A percentile compares a stretch with the other conserved stretches of the same genome.
Conservation (phyloP, 2,329 filamentous ascomycete genomes). For the Fusarium graminum region DNA sequence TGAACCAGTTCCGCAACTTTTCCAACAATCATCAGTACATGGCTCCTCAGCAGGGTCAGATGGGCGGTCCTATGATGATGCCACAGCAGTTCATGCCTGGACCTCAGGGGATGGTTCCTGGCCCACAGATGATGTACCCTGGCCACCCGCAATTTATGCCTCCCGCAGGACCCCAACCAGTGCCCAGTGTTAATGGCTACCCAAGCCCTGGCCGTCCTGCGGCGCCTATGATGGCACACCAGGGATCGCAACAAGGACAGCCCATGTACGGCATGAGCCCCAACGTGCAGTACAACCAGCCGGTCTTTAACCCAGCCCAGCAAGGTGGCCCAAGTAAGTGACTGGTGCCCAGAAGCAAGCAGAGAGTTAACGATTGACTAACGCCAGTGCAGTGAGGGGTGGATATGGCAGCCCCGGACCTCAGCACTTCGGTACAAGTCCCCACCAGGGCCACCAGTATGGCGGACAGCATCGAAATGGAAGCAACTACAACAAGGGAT, state of each 20-base stretch:
- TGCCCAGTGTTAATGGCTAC: constrained; percentile 80
- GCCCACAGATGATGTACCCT: constrained; percentile 88
- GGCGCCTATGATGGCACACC: constrained; percentile 93
- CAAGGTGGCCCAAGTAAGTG: constrained; percentile 78
- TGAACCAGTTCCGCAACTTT: constrained; percentile 77
- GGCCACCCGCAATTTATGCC: constrained; percentile 75
- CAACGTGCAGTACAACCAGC: constrained; percentile 79
- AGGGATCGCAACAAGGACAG: constrained; percentile 93
- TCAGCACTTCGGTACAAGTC: constrained; percentile 75
- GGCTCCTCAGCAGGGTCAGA: constrained; percentile 75
- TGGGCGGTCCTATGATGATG: constrained; percentile 87
- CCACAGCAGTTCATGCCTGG: constrained; percentile 80
- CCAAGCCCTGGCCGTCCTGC: constrained; percentile 85
- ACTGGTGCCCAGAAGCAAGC: constrained; percentile 20
- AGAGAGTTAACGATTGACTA: constrained; percentile 51
- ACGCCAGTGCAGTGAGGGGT: constrained; percentile 68
- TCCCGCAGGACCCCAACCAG: constrained; percentile 66
- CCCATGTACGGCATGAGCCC: constrained; percentile 82
- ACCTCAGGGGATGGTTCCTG: constrained; percentile 76
- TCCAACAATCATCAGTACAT: constrained; percentile 79
- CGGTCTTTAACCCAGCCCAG: constrained; percentile 77
- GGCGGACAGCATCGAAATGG: constrained; percentile 68
- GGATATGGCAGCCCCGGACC: constrained; percentile 70
- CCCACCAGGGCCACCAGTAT: constrained; percentile 74
- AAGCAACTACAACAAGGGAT: constrained; percentile 67